Base-by-base conservation (phyloP, 495 filamentous ascomycete species). In the Viridothelium virens region DNA sequence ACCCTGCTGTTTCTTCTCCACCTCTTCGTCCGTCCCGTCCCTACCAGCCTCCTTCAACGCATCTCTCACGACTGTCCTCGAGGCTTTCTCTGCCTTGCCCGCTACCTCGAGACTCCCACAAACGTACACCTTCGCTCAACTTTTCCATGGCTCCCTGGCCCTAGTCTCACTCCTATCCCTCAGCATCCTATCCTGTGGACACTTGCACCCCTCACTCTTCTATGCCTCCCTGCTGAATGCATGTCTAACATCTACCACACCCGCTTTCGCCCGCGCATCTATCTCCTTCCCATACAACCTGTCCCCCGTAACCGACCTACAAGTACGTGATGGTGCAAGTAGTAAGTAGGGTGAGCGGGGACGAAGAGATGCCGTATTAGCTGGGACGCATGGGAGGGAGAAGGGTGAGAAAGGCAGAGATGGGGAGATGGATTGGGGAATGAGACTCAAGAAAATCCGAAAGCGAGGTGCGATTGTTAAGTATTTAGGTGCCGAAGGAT, bases 341-440 rank as follows among this genome's bases (percentile, higher is more conserved):
- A 3, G 73, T 77, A 0, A 85, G 81, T 74, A 86, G 76, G 71
- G 61, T 80, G 1, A 86, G 79, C 0, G 89, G 89, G 0, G 89
- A 91, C 0, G 88, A 91, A 25, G 89, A 91, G 75, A 91, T 90
- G 53, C 84, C 88, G 74, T 91, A 92, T 71, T 89, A 86, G 14
- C 89, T 83, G n/a, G 87, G 81, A 18, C 87, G 86, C 84, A 92
- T 89, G 0, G 87, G 88, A 0, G 87, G 87, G 0, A 91, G 82
- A 77, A 91, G 85, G 18, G 81, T 75, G 25, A 91, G 82, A 77
- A 86, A 90, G 18, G 80, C 73, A n/a, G 81, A 80, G 38, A 91
- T 78, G 0, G 87, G 78, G 1, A 90, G 74, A 1, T 79, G 70
- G 65, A 87, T 76, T 5, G 77, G 70, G 1, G 84, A 78, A 72